These are phyloP conservation scores for Raffaelea arxii DNA, from an alignment of 2,329 filamentous ascomycete genomes.

Conservation along the genomic window DNA sequence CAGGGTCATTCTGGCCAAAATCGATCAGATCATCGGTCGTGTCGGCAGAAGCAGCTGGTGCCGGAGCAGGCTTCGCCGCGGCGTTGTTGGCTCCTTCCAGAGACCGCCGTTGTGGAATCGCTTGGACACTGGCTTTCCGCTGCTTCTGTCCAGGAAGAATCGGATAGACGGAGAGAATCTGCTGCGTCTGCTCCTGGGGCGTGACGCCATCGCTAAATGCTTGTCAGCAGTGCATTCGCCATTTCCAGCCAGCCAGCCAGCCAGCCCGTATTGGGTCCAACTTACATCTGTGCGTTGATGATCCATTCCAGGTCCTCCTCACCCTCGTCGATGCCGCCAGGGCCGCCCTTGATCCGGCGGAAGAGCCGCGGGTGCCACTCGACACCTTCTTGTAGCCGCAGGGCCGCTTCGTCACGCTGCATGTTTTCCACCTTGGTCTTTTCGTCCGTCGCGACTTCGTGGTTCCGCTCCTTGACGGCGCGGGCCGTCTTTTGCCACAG, in stretches of 20 bases:
- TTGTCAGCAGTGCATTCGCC: neutral
- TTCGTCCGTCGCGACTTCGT: slow-evolving; percentile 82
- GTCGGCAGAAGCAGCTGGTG: slow-evolving; percentile 9
- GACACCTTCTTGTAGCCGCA: slow-evolving; percentile 63
- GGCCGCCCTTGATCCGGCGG: slow-evolving; percentile 60
- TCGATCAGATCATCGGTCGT: slow-evolving; percentile 42
- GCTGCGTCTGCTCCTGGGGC: slow-evolving; percentile 62
- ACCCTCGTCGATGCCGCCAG: slow-evolving; percentile 63
- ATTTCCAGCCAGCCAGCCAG: no score
- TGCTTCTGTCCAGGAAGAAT: slow-evolving; percentile 68
- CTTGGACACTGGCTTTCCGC: slow-evolving; percentile 44
- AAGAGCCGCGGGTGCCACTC: slow-evolving; percentile 89
- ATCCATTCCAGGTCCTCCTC: slow-evolving; percentile 94
- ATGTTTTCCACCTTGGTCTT: slow-evolving; percentile 94
- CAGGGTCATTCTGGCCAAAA: slow-evolving; percentile 36
- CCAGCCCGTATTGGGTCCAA: no score
- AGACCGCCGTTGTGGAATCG: slow-evolving; percentile 22
- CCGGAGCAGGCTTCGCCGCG: slow-evolving; percentile 11
- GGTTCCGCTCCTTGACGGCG: slow-evolving; percentile 76
- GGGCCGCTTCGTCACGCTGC: slow-evolving; percentile 80
- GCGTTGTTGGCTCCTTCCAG: slow-evolving; percentile 10
- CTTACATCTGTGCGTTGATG: slow-evolving; percentile 75
- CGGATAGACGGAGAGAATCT: slow-evolving; percentile 79
- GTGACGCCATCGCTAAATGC: slow-evolving; percentile 43
- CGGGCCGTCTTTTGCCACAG: slow-evolving; percentile 76